These are phyloP conservation scores for Spathaspora sp. DNA, from an alignment of 1,139 yeast genomes.

Conservation along the genomic window DNA sequence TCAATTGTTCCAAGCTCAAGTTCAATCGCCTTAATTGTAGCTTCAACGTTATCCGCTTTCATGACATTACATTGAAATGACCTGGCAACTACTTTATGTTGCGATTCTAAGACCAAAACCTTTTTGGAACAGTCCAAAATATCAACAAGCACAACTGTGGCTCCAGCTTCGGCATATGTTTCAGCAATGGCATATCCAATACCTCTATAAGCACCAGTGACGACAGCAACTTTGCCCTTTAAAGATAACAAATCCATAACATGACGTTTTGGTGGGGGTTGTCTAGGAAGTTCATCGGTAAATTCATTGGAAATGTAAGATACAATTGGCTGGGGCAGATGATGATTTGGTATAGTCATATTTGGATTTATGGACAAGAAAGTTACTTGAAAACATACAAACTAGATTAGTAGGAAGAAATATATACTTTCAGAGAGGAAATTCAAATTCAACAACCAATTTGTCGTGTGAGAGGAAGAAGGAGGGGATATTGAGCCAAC, in stretches of 20 bases:
- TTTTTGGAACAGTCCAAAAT: conserved; percentile 48
- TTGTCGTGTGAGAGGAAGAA: background rate
- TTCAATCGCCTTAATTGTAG: conserved; percentile 56
- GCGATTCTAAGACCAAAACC: conserved; percentile 56
- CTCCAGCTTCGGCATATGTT: conserved; percentile 89
- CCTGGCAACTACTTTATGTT: conserved; percentile 63
- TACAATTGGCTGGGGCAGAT: conserved; percentile 19
- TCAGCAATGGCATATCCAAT: conserved; percentile 84
- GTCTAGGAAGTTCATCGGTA: conserved; percentile 23
- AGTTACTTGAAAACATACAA: background rate
- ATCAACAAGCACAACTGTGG: conserved; percentile 82
- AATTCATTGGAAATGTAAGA: conserved; percentile 27
- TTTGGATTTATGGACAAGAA: background rate
- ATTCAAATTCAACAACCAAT: background rate
- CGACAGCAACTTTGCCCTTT: conserved; percentile 81
- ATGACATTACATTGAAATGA: conserved; percentile 76
- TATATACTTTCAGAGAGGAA: background rate
- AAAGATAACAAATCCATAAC: conserved; percentile 58
- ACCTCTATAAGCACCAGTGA: conserved; percentile 86
- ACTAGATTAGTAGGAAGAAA: background rate
- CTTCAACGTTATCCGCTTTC: conserved; percentile 57
- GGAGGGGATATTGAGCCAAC: background rate
- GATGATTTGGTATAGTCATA: background rate
- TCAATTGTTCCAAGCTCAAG: conserved; percentile 77
- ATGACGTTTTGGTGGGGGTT: conserved; percentile 28